Evolutionary conservation across 2,329 filamentous ascomycete genomes (phyloP).

Genomic region (Plenodomus lindquistii): DNA sequence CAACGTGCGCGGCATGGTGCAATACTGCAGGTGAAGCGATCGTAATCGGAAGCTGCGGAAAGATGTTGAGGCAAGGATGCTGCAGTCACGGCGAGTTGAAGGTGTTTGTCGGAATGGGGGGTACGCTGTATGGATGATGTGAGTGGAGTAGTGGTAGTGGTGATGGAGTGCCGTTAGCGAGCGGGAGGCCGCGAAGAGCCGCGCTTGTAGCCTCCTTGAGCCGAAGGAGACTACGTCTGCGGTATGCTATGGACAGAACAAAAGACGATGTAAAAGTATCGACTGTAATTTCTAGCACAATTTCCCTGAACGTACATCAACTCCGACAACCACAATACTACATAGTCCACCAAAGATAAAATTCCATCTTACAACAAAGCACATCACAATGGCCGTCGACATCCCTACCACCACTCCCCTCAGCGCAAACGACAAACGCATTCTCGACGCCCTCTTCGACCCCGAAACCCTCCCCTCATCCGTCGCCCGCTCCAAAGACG

Average conservation of each 20-base stretch:
- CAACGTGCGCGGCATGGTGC: not conserved
- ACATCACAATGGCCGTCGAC: conserved; percentile 23
- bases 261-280: not conserved
- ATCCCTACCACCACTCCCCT: conserved; percentile 52
- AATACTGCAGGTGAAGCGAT: not conserved
- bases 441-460: conserved; percentile 47
- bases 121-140: not conserved
- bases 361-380: too few relatives aligned
- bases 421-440: conserved; percentile 42
- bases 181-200: conserved; percentile 6
- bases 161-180: not conserved
- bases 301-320: not conserved
- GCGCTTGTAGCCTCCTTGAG: conserved; percentile 4
- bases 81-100: not conserved
- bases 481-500: conserved; percentile 54
- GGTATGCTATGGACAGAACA: not conserved
- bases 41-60: not conserved
- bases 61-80: not conserved
- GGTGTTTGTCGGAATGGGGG: not conserved
- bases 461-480: conserved; percentile 47
- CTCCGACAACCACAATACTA: not conserved
- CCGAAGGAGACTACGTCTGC: conserved; percentile 1
- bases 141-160: not conserved
- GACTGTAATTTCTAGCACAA: not conserved
- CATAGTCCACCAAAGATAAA: too few relatives aligned